Percentiles rank a stretch among this genome's conserved stretches.
These are phyloP conservation scores for Dissophora ornata DNA, from an alignment of 192 early-diverging fungal species.

Conservation along the genomic window DNA sequence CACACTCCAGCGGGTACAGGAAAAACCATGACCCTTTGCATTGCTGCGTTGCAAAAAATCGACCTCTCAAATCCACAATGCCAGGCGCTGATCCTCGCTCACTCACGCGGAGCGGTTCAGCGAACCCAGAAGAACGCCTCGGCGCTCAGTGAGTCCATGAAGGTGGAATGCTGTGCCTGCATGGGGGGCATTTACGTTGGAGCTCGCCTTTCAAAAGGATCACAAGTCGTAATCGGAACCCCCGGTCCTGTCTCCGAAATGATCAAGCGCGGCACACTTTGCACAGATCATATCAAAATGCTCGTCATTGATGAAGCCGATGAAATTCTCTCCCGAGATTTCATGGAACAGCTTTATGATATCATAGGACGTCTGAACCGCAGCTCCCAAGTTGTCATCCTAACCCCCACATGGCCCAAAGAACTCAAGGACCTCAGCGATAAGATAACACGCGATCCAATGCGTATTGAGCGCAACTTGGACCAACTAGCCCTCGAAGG, in stretches of 20 bases:
- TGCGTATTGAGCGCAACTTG: not conserved
- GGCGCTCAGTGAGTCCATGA: not conserved
- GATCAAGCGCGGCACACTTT: constrained; percentile 86
- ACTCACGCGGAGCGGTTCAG: not conserved
- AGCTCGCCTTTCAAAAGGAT: constrained; percentile 53
- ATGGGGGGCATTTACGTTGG: no score
- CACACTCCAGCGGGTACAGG: not conserved
- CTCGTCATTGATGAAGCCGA: constrained; percentile 98
- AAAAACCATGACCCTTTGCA: not conserved
- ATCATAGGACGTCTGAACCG: no score
- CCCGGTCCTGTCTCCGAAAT: constrained; percentile 97
- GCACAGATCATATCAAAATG: constrained; percentile 86
- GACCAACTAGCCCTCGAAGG: not conserved
- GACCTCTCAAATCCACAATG: not conserved
- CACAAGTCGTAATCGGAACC: constrained; percentile 94
- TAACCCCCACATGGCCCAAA: no score
- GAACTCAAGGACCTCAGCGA: no score
- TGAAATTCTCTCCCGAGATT: constrained; percentile 76
- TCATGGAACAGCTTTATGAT: no score
- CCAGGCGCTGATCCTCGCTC: not conserved
- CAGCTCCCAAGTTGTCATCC: no score
- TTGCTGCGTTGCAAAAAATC: not conserved
- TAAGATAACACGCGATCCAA: not conserved
- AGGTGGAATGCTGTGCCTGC: not conserved
- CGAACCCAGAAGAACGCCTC: not conserved